Conservation (phyloP, 768 basidiomycete genomes). For the Lentinula detonsa region DNA sequence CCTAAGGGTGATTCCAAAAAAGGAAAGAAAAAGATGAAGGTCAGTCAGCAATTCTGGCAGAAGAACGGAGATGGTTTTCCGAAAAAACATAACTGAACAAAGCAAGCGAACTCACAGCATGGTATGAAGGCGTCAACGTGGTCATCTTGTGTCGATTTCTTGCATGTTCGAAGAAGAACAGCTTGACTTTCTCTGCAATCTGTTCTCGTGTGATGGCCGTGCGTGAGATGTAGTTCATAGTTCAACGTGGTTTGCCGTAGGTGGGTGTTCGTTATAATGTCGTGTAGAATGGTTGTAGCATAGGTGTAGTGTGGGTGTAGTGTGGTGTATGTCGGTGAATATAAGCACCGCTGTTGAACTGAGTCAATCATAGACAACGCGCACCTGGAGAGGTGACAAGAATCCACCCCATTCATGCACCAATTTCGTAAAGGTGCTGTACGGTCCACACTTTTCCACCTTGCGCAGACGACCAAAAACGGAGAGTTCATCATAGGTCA, state of each 20-base stretch:
- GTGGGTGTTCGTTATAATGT: not conserved
- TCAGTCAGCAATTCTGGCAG: conserved; percentile 1
- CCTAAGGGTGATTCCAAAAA: conserved; percentile 36
- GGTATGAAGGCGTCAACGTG: conserved; percentile 88
- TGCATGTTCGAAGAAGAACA: conserved; percentile 96
- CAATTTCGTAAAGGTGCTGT: conserved; percentile 95
- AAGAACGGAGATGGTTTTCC: not conserved
- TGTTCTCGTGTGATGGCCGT: conserved; percentile 19
- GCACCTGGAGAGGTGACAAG: conserved; percentile 78
- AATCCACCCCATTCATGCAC: conserved; percentile 88
- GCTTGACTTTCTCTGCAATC: conserved; percentile 97
- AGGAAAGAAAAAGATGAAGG: not conserved
- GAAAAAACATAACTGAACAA: not conserved
- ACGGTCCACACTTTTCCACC: conserved; percentile 96
- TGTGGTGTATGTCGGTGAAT: not conserved
- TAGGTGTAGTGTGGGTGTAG: not conserved
- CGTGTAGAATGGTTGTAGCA: no score
- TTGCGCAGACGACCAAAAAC: conserved; percentile 92
- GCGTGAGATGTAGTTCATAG: not conserved
- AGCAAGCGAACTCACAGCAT: conserved; percentile 52
- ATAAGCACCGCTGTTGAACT: not conserved
- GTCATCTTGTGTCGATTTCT: conserved; percentile 99
- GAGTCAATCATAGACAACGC: conserved; percentile 7
- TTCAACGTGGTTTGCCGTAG: not conserved
- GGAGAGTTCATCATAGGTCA: conserved; percentile 97